Evolutionary conservation across 129 eudicot genomes (phyloP), one percentile per base, ranked within the genome.

Genomic region (Pseudognaphalium luteoalbum): DNA sequence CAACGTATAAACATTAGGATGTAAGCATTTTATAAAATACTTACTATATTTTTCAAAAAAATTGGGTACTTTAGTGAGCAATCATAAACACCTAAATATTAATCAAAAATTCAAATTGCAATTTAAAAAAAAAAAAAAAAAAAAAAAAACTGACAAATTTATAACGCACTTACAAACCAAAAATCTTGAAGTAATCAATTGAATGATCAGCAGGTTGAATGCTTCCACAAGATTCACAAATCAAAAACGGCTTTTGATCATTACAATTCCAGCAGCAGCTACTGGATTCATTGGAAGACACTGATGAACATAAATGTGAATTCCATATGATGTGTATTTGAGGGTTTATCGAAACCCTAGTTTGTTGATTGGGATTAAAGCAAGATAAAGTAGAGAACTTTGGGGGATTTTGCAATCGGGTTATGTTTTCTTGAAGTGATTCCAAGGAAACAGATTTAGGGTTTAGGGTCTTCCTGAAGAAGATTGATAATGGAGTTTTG

Each of bases 201-300:
- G 90, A 81, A 56, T 79, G 85, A 77, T 93, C 85, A 42, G 91
- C 86, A 10, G 98, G 97, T 33, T 93, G 97, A 73, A 93, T 81
- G 67, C 93, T 71, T 35, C 88, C 86, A 61, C 98, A 93, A 20
- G 83, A 75, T 20, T 88, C 77, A 66, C 98, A 93, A 62, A 82
- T 68, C 75, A 93, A 80, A 75, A 88, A 87, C 79, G 88, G 77
- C 52, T 71, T 52, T 54, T 77, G 57, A 60, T 65, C 42, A 44
- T 79, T 79, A 74, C 98, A 93, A 66, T 83, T 93, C 98, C 98
- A 93, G 51, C 72, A 63, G 51, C 72, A 37, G 25, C 75, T 30
- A 32, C 64, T 32, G 22, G 62, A 52, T 3, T 41, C 76, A 3
- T 57, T 39, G 20, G 74, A 11, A 12, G 82, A 35, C 14, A 60